These are phyloP conservation scores for Metschnikowia cubensis DNA, from an alignment of 805 yeast genomes.

Conservation along the genomic window DNA sequence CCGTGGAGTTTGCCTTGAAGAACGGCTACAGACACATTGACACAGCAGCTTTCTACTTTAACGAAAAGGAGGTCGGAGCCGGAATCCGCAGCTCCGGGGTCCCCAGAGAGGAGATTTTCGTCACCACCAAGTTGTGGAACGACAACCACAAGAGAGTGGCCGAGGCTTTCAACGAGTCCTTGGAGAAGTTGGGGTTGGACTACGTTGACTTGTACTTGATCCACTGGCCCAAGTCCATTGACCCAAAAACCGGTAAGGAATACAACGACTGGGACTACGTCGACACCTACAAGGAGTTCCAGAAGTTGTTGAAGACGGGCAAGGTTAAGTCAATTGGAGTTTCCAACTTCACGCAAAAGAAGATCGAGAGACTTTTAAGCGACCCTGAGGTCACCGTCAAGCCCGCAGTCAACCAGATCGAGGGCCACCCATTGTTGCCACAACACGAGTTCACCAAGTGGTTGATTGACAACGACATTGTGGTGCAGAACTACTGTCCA, in stretches of 20 bases:
- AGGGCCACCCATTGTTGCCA: conserved; percentile 19
- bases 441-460: conserved; percentile 16
- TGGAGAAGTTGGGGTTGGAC: conserved; percentile 16
- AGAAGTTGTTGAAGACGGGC: conserved; percentile 25
- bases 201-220: conserved; percentile 19
- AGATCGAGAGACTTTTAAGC: conserved; percentile 14
- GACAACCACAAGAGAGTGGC: conserved; percentile 12
- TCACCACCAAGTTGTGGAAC: conserved; percentile 19
- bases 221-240: conserved; percentile 18
- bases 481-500: conserved; percentile 19
- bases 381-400: conserved; percentile 17
- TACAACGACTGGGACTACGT: conserved; percentile 21
- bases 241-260: conserved; percentile 10
- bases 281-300: conserved; percentile 32
- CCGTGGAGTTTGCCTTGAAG: conserved; percentile 59
- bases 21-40: conserved; percentile 76
- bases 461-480: conserved; percentile 12
- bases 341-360: conserved; percentile 17
- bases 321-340: conserved; percentile 17
- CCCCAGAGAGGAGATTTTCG: conserved; percentile 16
- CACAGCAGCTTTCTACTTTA: conserved; percentile 66
- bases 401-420: conserved; percentile 20
- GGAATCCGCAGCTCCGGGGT: conserved; percentile 40
- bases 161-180: conserved; percentile 15
- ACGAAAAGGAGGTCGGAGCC: conserved; percentile 64